Percentiles rank a stretch among this genome's conserved stretches.
These are phyloP conservation scores for Aciculosporium take DNA, from an alignment of 2,329 filamentous ascomycete species.

Conservation along the genomic window DNA sequence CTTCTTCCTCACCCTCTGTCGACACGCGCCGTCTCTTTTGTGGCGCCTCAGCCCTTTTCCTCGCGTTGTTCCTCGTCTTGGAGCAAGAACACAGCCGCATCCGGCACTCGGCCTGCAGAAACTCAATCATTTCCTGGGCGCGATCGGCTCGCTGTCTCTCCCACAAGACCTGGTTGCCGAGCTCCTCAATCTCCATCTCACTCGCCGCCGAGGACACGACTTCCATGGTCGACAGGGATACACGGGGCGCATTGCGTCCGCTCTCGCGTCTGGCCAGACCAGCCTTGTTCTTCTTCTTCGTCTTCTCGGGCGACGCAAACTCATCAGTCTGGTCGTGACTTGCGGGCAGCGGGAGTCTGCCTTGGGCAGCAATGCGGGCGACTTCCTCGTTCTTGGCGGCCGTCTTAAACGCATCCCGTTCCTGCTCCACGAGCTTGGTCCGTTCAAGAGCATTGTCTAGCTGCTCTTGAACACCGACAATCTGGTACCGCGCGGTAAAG, in stretches of 20 bases:
- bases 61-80: conserved; percentile 16
- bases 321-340: conserved; percentile 41
- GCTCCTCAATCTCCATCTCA: conserved; percentile 45
- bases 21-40: conserved; percentile 10
- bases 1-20: conserved; percentile 3
- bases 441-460: conserved; percentile 48
- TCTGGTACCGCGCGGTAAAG: conserved; percentile 50
- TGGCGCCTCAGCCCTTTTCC: conserved; percentile 8
- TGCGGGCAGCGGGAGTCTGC: conserved; percentile 49
- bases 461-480: conserved; percentile 52
- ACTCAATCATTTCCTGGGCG: conserved; percentile 60
- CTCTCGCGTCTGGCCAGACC: conserved; percentile 11
- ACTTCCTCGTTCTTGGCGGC: conserved; percentile 61
- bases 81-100: conserved; percentile 52
- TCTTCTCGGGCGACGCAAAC: conserved; percentile 46
- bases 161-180: conserved; percentile 38
- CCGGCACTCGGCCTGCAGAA: conserved; percentile 60
- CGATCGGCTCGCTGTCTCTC: conserved; percentile 51
- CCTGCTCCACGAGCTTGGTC: conserved; percentile 53
- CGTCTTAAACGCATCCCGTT: conserved; percentile 60
- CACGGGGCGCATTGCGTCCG: conserved; percentile 26
- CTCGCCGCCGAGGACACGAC: conserved; percentile 40
- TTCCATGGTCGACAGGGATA: conserved; percentile 33
- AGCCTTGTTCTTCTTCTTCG: conserved; percentile 9
- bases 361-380: conserved; percentile 57